Conservation (phyloP, 805 yeast species). For the Candida berthetii region DNA sequence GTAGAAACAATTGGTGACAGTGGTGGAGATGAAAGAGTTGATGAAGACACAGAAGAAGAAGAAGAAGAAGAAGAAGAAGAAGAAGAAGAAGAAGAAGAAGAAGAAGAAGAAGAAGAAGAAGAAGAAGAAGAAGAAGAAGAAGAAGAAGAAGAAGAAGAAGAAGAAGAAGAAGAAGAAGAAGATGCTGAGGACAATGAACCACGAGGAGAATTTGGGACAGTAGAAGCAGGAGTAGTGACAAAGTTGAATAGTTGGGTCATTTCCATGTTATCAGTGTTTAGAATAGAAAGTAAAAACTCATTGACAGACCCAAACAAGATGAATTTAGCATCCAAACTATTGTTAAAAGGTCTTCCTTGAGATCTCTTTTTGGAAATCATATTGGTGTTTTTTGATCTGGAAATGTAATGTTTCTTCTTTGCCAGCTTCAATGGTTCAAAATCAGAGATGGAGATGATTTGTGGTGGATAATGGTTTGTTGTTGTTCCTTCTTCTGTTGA, state of each 20-base stretch:
- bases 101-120: too few relatives aligned
- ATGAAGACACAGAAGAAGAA: too few relatives aligned
- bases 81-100: too few relatives aligned
- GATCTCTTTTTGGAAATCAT: constrained; percentile 5
- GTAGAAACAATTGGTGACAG: too few relatives aligned
- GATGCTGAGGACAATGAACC: neutral
- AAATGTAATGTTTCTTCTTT: constrained; percentile 18
- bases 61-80: too few relatives aligned
- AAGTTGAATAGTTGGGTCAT: neutral
- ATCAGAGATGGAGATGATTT: constrained; percentile 13
- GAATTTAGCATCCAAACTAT: constrained; percentile 18
- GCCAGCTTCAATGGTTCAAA: constrained; percentile 19
- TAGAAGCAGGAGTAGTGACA: neutral
- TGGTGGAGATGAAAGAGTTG: neutral
- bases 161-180: neutral
- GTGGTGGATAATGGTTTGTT: constrained; percentile 8
- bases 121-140: too few relatives aligned
- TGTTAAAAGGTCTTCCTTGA: constrained; percentile 24
- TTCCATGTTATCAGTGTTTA: constrained; percentile 3
- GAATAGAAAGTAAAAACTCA: constrained; percentile 14
- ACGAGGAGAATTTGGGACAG: neutral
- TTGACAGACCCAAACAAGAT: constrained; percentile 17
- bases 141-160: too few relatives aligned
- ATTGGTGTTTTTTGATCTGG: constrained; percentile 6
- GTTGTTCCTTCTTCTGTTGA: neutral